These are phyloP conservation scores for Notholithocarpus densiflorus DNA, from an alignment of 306 rosid species.

Conservation along the genomic window DNA sequence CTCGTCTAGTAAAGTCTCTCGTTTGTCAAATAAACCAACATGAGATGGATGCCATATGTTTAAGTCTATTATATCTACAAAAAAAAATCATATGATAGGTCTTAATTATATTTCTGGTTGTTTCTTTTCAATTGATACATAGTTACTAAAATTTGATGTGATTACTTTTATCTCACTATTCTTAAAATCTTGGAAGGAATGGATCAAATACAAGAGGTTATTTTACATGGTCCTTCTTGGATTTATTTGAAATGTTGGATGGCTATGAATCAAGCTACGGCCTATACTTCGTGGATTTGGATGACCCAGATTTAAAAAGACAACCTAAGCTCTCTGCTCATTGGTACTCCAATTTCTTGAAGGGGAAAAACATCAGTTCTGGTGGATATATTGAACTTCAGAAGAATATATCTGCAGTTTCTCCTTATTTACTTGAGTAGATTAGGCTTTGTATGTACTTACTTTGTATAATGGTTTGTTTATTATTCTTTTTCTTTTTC, in stretches of 20 bases:
- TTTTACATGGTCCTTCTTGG: conserved; percentile 48
- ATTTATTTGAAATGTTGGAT: conserved; percentile 30
- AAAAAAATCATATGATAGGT: too few relatives aligned
- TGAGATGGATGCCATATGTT: neutral
- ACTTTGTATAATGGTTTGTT: too few relatives aligned
- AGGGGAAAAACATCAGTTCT: conserved; percentile 5
- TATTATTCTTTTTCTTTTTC: too few relatives aligned
- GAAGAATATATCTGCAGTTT: conserved; percentile 14
- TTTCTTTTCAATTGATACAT: neutral
- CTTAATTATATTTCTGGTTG: neutral
- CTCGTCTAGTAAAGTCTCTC: too few relatives aligned
- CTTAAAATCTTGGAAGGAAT: conserved; percentile 11
- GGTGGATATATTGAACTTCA: conserved; percentile 11
- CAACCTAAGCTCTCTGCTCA: conserved; percentile 44
- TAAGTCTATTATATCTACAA: too few relatives aligned
- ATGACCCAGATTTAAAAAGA: conserved; percentile 43
- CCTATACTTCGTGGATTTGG: conserved; percentile 31
- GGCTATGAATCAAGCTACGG: conserved; percentile 29
- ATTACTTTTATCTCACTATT: too few relatives aligned
- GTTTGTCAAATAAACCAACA: conserved; percentile 7
- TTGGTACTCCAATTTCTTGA: conserved; percentile 35
- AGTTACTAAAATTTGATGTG: neutral
- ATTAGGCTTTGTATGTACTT: too few relatives aligned
- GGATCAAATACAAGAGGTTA: conserved; percentile 44
- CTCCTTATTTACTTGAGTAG: neutral